Evolutionary conservation across 352 stramenopile species (phyloP).

Genomic region (Phytopythium vexans): DNA sequence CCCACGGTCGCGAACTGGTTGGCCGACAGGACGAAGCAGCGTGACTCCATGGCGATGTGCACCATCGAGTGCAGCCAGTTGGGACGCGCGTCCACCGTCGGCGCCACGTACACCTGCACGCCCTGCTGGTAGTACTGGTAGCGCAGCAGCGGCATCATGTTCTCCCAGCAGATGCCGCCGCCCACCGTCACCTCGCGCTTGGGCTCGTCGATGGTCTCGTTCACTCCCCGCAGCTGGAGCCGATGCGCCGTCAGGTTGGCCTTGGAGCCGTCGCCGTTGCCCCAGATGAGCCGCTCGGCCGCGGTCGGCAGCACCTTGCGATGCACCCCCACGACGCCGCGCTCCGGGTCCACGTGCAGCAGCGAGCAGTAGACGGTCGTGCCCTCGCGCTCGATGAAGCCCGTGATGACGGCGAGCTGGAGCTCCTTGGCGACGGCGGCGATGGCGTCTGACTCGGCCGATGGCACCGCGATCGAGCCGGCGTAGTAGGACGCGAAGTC

Average conservation of each 20-base stretch:
- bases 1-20: slow-evolving; percentile 21
- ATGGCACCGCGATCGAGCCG: slow-evolving; percentile 17
- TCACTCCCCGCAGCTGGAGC: slow-evolving; percentile 4
- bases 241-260: slow-evolving; percentile 17
- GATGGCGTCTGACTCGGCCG: slow-evolving; percentile 15
- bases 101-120: slow-evolving; percentile 19
- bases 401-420: slow-evolving; percentile 9
- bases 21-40: slow-evolving; percentile 26
- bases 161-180: slow-evolving; percentile 23
- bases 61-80: slow-evolving; percentile 21
- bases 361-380: slow-evolving; percentile 21
- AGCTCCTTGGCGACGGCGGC: slow-evolving; percentile 7
- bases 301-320: slow-evolving; percentile 26
- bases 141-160: slow-evolving; percentile 26
- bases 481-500: slow-evolving; percentile 17
- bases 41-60: slow-evolving; percentile 25
- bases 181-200: slow-evolving; percentile 6
- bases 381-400: slow-evolving; percentile 18
- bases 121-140: slow-evolving; percentile 22
- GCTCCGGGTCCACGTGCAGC: slow-evolving; percentile 18
- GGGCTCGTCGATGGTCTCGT: neutral
- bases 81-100: slow-evolving; percentile 19
- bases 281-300: slow-evolving; percentile 23
- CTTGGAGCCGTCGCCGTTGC: slow-evolving; percentile 15
- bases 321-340: slow-evolving; percentile 19